These are phyloP conservation scores for Ustilago sp. DNA, from an alignment of 1,284 basidiomycete species.

Conservation along the genomic window DNA sequence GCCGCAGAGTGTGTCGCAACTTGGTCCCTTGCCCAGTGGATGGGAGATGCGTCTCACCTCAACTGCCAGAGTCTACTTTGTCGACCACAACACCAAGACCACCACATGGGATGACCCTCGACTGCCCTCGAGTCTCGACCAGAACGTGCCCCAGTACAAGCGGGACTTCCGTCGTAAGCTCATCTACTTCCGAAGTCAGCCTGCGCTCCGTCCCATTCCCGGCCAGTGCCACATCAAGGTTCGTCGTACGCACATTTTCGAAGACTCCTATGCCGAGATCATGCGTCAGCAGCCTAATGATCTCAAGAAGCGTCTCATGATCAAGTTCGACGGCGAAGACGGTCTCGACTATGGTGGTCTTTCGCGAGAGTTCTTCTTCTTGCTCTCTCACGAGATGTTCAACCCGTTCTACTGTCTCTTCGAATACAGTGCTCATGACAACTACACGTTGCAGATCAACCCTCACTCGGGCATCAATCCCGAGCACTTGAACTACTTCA, in stretches of 20 bases:
- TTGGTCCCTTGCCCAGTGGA: constrained; percentile 93
- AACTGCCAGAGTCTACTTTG: constrained; percentile 93
- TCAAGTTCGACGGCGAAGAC: constrained; percentile 99
- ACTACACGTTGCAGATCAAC: constrained; percentile 98
- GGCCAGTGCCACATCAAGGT: constrained; percentile 98
- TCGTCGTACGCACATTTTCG: constrained; percentile 89
- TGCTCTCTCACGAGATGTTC: constrained; percentile 89
- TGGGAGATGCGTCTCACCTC: constrained; percentile 98
- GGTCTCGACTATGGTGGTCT: constrained; percentile 98
- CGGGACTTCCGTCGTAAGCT: constrained; percentile 98
- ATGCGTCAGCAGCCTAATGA: constrained; percentile 95
- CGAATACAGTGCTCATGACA: constrained; percentile 99
- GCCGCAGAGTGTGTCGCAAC: constrained; percentile 84
- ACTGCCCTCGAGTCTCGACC: constrained; percentile 83
- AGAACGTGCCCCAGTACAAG: constrained; percentile 99
- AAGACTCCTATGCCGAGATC: constrained; percentile 94
- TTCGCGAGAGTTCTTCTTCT: constrained; percentile 99
- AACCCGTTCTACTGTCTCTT: constrained; percentile 92
- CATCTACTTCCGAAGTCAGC: constrained; percentile 98
- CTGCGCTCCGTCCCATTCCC: constrained; percentile 81
- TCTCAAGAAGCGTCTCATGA: constrained; percentile 95
- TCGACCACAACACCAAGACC: constrained; percentile 93
- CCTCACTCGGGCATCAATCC: constrained; percentile 97
- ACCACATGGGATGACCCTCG: constrained; percentile 96
- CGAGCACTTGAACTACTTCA: constrained; percentile 99